Evolutionary conservation across 2,329 filamentous ascomycete genomes (phyloP).

Genomic region (Ophiosphaerella narmari): DNA sequence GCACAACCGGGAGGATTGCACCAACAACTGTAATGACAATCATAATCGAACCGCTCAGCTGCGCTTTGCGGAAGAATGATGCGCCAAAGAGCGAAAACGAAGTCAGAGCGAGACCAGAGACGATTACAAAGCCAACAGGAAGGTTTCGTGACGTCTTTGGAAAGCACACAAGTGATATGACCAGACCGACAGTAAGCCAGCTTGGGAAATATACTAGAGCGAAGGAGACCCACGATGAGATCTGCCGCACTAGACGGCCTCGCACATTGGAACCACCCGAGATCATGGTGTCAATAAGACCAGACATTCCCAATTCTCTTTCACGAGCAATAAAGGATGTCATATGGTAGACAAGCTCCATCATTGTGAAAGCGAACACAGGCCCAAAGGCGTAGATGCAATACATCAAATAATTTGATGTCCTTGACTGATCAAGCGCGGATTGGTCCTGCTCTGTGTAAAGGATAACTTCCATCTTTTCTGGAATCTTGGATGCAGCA

Average conservation of each 20-base stretch:
- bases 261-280: conserved; percentile 24
- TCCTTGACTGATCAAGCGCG: conserved; percentile 12
- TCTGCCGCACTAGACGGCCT: conserved; percentile 22
- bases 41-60: conserved; percentile 31
- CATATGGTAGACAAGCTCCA: conserved; percentile 31
- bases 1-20: conserved; percentile 24
- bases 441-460: conserved; percentile 22
- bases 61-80: conserved; percentile 33
- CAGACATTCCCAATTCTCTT: conserved; percentile 31
- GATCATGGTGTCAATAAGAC: conserved; percentile 33
- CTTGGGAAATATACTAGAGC: conserved; percentile 32
- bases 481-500: conserved; percentile 8
- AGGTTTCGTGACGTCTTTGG: conserved; percentile 19
- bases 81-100: conserved; percentile 30
- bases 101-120: conserved; percentile 26
- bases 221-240: conserved; percentile 29
- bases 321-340: conserved; percentile 30
- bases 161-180: conserved; percentile 23
- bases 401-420: conserved; percentile 10
- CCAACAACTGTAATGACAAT: conserved; percentile 23
- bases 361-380: conserved; percentile 25
- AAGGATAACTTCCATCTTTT: conserved; percentile 13
- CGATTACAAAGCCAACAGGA: conserved; percentile 24
- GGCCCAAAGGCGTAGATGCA: conserved; percentile 25
- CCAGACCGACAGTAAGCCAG: conserved; percentile 27